Conservation (phyloP, 2,329 filamentous ascomycete species). For the Xylariaceae sp. region DNA sequence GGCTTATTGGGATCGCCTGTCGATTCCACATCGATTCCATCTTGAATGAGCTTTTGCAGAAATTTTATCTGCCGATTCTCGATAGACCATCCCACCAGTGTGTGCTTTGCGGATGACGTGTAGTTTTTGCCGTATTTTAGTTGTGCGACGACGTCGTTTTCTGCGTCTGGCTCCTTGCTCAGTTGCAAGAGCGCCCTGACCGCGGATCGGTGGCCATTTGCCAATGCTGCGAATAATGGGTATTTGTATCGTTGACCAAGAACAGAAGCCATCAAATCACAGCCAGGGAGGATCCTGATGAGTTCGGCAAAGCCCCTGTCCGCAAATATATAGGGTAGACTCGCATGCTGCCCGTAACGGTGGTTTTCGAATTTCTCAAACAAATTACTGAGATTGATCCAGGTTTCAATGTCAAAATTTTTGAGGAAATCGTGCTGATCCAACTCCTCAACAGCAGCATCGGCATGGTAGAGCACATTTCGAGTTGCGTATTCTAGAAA, state of each 20-base stretch:
- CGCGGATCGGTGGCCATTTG: background rate
- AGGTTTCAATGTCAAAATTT: constrained; percentile 1
- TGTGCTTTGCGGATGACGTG: background rate
- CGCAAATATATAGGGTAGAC: background rate
- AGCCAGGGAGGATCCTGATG: background rate
- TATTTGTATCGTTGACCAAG: background rate
- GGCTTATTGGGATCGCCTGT: background rate
- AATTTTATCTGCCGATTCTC: background rate
- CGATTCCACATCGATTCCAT: background rate
- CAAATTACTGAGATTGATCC: background rate
- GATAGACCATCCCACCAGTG: background rate
- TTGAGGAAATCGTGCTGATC: constrained; percentile 2
- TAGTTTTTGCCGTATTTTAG: background rate
- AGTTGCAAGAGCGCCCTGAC: background rate
- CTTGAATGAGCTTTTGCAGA: background rate
- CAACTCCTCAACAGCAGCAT: background rate
- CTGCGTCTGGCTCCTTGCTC: background rate
- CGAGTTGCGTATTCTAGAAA: constrained; percentile 12
- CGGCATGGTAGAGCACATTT: constrained; percentile 12
- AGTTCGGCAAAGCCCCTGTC: background rate
- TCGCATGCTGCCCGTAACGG: background rate
- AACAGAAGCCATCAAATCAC: background rate
- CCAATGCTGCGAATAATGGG: background rate
- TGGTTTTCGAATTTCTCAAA: background rate
- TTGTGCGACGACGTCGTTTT: background rate